Percentiles rank a stretch among this genome's conserved stretches.
Conservation (phyloP, 1,284 basidiomycete species). For the Rhodotorula sp. region DNA sequence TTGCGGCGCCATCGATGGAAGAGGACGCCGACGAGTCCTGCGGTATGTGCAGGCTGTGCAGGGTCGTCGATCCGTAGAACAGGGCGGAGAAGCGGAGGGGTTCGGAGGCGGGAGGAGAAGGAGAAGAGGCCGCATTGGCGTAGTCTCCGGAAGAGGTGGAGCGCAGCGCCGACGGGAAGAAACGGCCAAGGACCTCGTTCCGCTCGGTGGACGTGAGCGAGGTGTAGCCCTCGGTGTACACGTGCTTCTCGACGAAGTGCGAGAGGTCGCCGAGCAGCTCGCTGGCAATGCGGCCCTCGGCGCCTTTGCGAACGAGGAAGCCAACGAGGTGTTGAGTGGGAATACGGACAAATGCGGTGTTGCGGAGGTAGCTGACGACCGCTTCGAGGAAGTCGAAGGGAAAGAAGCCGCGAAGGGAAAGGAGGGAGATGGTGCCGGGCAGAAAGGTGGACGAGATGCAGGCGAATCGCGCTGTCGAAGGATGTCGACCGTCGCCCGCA, state of each 20-base stretch:
- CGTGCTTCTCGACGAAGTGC: conserved; percentile 17
- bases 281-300: conserved; percentile 19
- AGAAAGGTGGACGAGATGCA: conserved; percentile 7
- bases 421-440: conserved; percentile 18
- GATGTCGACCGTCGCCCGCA: background rate
- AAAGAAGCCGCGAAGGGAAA: conserved; percentile 15
- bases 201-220: conserved; percentile 17
- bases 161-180: background rate
- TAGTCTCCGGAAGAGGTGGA: background rate
- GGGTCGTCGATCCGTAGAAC: conserved; percentile 18
- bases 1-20: background rate
- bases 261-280: conserved; percentile 20
- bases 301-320: conserved; percentile 22
- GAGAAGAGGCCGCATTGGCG: background rate
- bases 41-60: conserved; percentile 1
- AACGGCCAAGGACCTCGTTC: conserved; percentile 1
- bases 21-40: background rate
- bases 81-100: conserved; percentile 25
- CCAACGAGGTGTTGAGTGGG: conserved; percentile 1
- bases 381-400: conserved; percentile 5
- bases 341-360: conserved; percentile 9
- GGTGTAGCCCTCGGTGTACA: conserved; percentile 8
- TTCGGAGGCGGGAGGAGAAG: background rate
- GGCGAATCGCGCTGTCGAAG: background rate
- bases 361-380: conserved; percentile 12